These are phyloP conservation scores for Priceomyces fermenticarens DNA, from an alignment of 805 yeast species.

Conservation along the genomic window DNA sequence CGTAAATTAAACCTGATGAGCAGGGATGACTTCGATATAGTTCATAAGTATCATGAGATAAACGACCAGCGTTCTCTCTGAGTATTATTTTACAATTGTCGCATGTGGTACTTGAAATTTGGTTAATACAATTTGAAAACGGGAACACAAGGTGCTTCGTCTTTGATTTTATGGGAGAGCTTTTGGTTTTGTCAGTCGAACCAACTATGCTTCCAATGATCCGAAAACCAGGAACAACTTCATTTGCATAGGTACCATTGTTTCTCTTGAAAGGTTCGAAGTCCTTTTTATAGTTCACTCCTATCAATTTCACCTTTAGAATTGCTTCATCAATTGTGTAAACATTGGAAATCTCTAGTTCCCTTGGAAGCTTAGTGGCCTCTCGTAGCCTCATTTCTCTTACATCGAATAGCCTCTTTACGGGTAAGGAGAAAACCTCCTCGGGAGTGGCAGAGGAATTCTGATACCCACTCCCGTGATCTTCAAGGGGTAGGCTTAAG, in stretches of 20 bases:
- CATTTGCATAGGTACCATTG: slow-evolving; percentile 2
- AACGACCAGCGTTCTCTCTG: slow-evolving; percentile 2
- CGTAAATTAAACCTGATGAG: slow-evolving; percentile 21
- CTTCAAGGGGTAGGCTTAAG: background rate
- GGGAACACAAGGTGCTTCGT: slow-evolving; percentile 32
- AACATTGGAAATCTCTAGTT: slow-evolving; percentile 12
- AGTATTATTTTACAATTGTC: slow-evolving; percentile 15
- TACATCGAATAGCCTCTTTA: slow-evolving; percentile 24
- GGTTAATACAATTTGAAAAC: slow-evolving; percentile 29
- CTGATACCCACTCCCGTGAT: background rate
- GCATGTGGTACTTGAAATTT: slow-evolving; percentile 13
- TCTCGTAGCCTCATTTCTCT: slow-evolving; percentile 17
- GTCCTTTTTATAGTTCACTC: slow-evolving; percentile 24
- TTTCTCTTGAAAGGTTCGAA: slow-evolving; percentile 14
- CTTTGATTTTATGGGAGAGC: slow-evolving; percentile 5
- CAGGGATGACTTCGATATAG: slow-evolving; percentile 21
- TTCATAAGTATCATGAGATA: slow-evolving; percentile 7
- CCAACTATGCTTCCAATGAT: slow-evolving; percentile 27
- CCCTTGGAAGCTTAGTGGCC: slow-evolving; percentile 22
- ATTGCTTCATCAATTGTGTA: slow-evolving; percentile 15
- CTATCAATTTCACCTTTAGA: slow-evolving; percentile 25
- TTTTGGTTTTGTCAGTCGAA: slow-evolving; percentile 7
- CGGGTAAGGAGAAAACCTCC: slow-evolving; percentile 15
- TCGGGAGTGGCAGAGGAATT: slow-evolving; percentile 15
- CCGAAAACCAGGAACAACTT: slow-evolving; percentile 32